Evolutionary conservation across 352 stramenopile genomes (phyloP).

Genomic region (Phytophthora europaea): DNA sequence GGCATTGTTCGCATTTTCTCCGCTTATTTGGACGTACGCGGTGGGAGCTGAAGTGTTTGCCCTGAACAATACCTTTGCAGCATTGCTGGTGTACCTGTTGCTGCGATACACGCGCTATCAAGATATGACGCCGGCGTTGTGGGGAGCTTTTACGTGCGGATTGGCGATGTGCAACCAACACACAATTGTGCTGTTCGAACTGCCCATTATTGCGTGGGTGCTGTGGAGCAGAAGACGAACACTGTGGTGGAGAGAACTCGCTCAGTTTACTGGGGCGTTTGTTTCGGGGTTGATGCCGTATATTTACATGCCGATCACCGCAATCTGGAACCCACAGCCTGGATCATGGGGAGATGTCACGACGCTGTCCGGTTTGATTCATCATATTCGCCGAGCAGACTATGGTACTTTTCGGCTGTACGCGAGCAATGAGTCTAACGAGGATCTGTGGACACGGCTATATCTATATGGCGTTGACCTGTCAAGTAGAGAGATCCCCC

Average conservation of each 20-base stretch:
- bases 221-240: conserved; percentile 56
- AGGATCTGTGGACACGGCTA: conserved; percentile 79
- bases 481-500: conserved; percentile 52
- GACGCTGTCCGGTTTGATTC: conserved; percentile 86
- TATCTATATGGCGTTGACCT: conserved; percentile 84
- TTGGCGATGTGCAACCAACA: conserved; percentile 97
- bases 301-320: conserved; percentile 87
- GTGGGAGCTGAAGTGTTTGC: conserved; percentile 96
- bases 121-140: conserved; percentile 35
- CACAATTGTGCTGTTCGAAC: conserved; percentile 94
- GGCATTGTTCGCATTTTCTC: conserved; percentile 92
- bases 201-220: conserved; percentile 88
- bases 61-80: conserved; percentile 95
- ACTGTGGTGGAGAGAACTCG: conserved; percentile 51
- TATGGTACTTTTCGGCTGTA: conserved; percentile 96
- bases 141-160: conserved; percentile 91
- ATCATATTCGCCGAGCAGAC: conserved; percentile 93
- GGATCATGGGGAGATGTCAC: conserved; percentile 95
- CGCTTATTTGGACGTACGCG: conserved; percentile 96
- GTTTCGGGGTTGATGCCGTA: conserved; percentile 88
- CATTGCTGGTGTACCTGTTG: conserved; percentile 78
- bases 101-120: conserved; percentile 53
- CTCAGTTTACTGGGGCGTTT: conserved; percentile 62
- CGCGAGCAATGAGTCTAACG: conserved; percentile 68
- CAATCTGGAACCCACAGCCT: conserved; percentile 70